phyloP scores from a whole-genome alignment of 2,329 filamentous ascomycete genomes.

The Ascochyta viciae-villosae region DNA sequence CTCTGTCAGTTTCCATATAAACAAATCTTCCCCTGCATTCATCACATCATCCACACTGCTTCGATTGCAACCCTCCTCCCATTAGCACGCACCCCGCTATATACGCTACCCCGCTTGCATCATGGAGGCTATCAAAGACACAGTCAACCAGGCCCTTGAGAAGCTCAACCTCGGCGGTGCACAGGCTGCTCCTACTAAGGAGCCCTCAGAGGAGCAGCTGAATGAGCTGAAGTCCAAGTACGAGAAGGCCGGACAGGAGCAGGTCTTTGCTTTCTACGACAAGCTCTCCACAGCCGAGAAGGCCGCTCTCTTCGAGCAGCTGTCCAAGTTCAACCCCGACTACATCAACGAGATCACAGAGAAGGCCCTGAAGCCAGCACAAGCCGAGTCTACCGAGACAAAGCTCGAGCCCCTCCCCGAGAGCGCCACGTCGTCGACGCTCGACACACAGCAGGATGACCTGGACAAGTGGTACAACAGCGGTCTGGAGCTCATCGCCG shows the following conservation, averaged over 20 bases:
- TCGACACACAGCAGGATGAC: conserved; percentile 82
- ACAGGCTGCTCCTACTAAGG: conserved; percentile 49
- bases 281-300: conserved; percentile 76
- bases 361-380: conserved; percentile 79
- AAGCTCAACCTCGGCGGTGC: conserved; percentile 49
- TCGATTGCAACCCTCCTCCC: conserved; percentile 18
- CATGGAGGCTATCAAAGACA: conserved; percentile 53
- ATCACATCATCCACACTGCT: not conserved
- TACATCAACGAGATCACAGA: conserved; percentile 89
- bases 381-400: conserved; percentile 60
- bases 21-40: conserved; percentile 8
- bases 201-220: conserved; percentile 71
- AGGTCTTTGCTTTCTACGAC: conserved; percentile 89
- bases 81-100: conserved; percentile 18
- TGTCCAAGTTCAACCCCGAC: conserved; percentile 80
- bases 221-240: conserved; percentile 75
- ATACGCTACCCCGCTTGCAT: conserved; percentile 41
- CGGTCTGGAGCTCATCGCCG: conserved; percentile 69
- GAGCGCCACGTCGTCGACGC: conserved; percentile 84
- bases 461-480: conserved; percentile 83
- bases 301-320: conserved; percentile 79
- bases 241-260: conserved; percentile 75
- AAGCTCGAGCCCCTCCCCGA: conserved; percentile 87
- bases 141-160: conserved; percentile 52
- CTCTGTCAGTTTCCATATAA: conserved; percentile 15